Evolutionary conservation across 2,329 filamentous ascomycete species (phyloP).

Genomic region (Fusarium veterinarium): DNA sequence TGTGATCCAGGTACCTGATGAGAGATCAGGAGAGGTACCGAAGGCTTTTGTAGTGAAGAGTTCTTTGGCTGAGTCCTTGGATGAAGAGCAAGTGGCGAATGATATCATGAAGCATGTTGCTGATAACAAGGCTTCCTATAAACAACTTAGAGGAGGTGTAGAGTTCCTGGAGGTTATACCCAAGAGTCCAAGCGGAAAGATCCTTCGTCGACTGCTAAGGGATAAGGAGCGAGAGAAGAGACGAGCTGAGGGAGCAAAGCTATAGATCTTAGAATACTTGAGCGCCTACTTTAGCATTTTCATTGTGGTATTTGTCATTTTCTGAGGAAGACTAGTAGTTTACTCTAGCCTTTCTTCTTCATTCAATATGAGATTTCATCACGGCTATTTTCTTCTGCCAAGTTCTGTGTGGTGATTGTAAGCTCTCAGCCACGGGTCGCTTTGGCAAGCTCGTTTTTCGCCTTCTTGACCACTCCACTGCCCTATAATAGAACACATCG

Average conservation of each 20-base stretch:
- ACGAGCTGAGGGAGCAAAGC: background rate
- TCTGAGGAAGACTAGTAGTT: background rate
- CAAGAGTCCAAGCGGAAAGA: constrained; percentile 72
- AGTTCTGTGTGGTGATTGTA: too few species aligned
- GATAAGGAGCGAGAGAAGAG: constrained; percentile 13
- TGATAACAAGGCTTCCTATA: constrained; percentile 70
- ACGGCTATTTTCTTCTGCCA: too few species aligned
- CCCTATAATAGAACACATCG: constrained; percentile 29
- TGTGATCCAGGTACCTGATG: constrained; percentile 75
- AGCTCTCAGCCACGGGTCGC: too few species aligned
- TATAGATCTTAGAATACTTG: background rate
- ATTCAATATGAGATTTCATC: too few species aligned
- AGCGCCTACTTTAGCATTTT: background rate
- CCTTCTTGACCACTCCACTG: constrained; percentile 29
- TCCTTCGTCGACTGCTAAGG: constrained; percentile 12
- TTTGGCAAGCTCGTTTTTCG: background rate
- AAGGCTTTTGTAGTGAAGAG: constrained; percentile 69
- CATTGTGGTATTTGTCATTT: accelerated
- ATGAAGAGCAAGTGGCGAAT: constrained; percentile 60
- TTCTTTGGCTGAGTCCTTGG: constrained; percentile 53
- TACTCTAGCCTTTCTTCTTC: background rate
- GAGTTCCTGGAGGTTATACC: constrained; percentile 67
- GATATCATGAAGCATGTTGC: constrained; percentile 70
- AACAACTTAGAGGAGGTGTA: constrained; percentile 62
- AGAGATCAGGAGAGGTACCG: constrained; percentile 70